Percentiles rank a stretch among this genome's conserved stretches.
These are phyloP conservation scores for Epichloe scottii DNA, from an alignment of 2,329 filamentous ascomycete species.

Conservation along the genomic window DNA sequence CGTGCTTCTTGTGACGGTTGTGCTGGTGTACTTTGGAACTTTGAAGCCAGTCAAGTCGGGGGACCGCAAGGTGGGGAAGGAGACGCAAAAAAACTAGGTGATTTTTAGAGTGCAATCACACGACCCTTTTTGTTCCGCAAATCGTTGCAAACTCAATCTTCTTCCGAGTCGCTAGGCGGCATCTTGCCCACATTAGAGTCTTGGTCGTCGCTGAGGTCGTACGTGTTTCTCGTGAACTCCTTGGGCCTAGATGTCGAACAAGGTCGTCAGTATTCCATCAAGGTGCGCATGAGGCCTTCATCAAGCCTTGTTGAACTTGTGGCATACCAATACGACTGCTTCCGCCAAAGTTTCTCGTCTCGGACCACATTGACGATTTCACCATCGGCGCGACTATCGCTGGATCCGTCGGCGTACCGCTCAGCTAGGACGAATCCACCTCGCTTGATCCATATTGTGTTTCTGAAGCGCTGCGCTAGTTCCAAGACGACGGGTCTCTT, in stretches of 20 bases:
- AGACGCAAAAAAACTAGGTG: conserved; percentile 18
- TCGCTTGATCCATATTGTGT: conserved; percentile 85
- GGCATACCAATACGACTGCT: conserved; percentile 69
- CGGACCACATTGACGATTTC: conserved; percentile 89
- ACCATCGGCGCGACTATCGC: conserved; percentile 67
- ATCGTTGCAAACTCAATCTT: conserved; percentile 32
- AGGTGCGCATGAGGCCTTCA: no score
- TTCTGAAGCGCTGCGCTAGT: conserved; percentile 74
- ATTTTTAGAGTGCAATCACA: not conserved
- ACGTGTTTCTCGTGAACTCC: conserved; percentile 58
- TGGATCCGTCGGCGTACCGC: conserved; percentile 45
- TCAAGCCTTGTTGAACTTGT: not conserved
- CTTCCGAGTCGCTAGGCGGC: conserved; percentile 71
- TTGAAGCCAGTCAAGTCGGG: conserved; percentile 11
- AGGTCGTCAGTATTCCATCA: conserved; percentile 9
- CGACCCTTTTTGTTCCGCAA: not conserved
- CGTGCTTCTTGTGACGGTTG: conserved; percentile 54
- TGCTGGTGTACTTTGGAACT: conserved; percentile 47
- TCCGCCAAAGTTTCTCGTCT: conserved; percentile 86
- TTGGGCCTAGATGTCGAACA: conserved; percentile 47
- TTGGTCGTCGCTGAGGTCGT: conserved; percentile 54
- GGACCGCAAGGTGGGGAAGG: conserved; percentile 7
- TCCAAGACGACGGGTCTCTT: conserved; percentile 60
- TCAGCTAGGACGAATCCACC: conserved; percentile 82
- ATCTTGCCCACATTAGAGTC: conserved; percentile 74